phyloP scores from a whole-genome alignment of 2,329 filamentous ascomycete species.

The Cladobotryum protrusum region DNA sequence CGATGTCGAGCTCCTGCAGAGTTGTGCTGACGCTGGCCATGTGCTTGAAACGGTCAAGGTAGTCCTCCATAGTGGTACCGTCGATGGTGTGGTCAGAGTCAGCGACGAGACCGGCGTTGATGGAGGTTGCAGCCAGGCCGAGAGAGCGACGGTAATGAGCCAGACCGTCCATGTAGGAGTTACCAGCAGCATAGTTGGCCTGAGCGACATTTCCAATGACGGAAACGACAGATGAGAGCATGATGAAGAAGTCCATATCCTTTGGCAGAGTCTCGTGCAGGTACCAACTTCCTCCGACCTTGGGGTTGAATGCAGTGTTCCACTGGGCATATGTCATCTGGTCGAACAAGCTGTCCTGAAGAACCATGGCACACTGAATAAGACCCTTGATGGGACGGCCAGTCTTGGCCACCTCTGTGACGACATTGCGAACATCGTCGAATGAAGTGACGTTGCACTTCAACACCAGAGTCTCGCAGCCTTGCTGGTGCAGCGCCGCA shows the following conservation, averaged over 20 bases:
- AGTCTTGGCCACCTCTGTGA: too few relatives aligned
- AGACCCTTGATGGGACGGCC: constrained; percentile 17
- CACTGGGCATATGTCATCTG: constrained; percentile 20
- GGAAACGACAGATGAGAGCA: constrained; percentile 29
- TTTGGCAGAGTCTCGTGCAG: constrained; percentile 18
- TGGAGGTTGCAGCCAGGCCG: neutral
- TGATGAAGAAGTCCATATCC: constrained; percentile 32
- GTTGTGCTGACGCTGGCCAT: neutral
- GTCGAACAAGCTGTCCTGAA: constrained; percentile 16
- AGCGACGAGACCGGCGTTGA: too few relatives aligned
- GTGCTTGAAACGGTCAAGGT: neutral
- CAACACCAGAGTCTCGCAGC: too few relatives aligned
- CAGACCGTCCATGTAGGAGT: constrained; percentile 24
- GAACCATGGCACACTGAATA: constrained; percentile 25
- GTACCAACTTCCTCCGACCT: constrained; percentile 26
- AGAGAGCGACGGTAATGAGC: constrained; percentile 12
- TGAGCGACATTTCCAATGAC: constrained; percentile 28
- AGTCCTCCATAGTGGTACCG: neutral
- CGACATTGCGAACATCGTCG: too few relatives aligned
- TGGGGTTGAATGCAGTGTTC: constrained; percentile 22
- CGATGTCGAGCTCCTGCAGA: neutral
- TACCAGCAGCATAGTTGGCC: constrained; percentile 34
- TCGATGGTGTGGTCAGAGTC: neutral
- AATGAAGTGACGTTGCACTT: too few relatives aligned
- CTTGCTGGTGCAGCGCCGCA: too few relatives aligned